Evolutionary conservation across 305 asterid genomes (phyloP).

Genomic region (Fraxinus dipetala): DNA sequence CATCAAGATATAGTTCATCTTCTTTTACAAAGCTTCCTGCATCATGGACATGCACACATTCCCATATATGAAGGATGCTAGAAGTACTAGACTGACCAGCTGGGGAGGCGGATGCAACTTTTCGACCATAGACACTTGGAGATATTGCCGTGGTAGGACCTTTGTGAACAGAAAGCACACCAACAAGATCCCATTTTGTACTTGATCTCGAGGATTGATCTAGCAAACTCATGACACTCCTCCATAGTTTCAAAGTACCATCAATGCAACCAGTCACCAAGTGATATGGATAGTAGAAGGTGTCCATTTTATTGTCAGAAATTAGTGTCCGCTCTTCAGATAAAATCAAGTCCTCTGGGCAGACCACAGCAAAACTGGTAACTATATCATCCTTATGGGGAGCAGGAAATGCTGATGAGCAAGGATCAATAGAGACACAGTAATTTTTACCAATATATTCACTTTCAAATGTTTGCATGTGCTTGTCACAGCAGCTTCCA

Average conservation of each 20-base stretch:
- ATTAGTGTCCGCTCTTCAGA: slow-evolving; percentile 40
- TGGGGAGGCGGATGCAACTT: slow-evolving; percentile 60
- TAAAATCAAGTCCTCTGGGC: slow-evolving; percentile 45
- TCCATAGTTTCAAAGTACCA: slow-evolving; percentile 85
- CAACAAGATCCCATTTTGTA: slow-evolving; percentile 78
- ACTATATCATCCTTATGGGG: slow-evolving; percentile 52
- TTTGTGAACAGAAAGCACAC: slow-evolving; percentile 53
- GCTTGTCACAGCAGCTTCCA: slow-evolving; percentile 35
- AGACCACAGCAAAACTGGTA: slow-evolving; percentile 65
- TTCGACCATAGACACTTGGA: slow-evolving; percentile 65
- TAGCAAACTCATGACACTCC: slow-evolving; percentile 68
- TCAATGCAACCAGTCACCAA: slow-evolving; percentile 66
- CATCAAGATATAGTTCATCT: slow-evolving; percentile 62
- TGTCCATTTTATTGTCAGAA: slow-evolving; percentile 36
- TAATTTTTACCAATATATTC: slow-evolving; percentile 53
- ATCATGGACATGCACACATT: slow-evolving; percentile 54
- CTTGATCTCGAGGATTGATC: slow-evolving; percentile 38
- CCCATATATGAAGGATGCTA: slow-evolving; percentile 68
- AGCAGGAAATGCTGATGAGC: slow-evolving; percentile 66
- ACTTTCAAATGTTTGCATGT: slow-evolving; percentile 52
- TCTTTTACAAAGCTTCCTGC: slow-evolving; percentile 76
- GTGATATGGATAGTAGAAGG: slow-evolving; percentile 65
- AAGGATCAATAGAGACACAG: slow-evolving; percentile 54
- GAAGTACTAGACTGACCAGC: slow-evolving; percentile 34
- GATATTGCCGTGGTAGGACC: slow-evolving; percentile 57